Base-by-base conservation (phyloP, 2,329 filamentous ascomycete species). In the Corinectria fuckeliana region DNA sequence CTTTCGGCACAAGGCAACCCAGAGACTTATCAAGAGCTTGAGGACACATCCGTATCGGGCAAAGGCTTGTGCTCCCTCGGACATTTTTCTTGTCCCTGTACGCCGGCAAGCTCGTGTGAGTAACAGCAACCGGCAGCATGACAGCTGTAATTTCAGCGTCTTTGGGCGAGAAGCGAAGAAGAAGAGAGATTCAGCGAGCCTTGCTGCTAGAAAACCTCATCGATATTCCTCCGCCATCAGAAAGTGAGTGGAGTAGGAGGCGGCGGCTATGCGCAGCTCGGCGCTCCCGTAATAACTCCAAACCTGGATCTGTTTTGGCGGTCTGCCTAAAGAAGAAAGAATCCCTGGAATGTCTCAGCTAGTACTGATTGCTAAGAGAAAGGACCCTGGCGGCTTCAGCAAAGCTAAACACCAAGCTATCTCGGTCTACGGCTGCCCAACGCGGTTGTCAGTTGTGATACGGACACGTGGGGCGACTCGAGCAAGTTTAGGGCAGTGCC, bases 51-150 rank as follows among this genome's bases (percentile, higher is more conserved):
- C 65, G 55, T 56, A 66, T 66, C 41, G 65, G 63, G 59, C 59
- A 66, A 63, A 56, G 64, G 38, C 61, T 72, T 74, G 72, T 78
- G 72, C 74, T 68, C 71, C 71, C 66, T 74, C 74, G 72, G 74
- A 71, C 68, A 74, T 70, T 75, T 75, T 74, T 69, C 61, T 66
- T 75, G 73, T 75, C 69, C 69, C 76, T 78, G 78, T 78, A 76
- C 75, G 58, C 72, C 67, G 63, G 67, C 67, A 69, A 67, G 72
- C 72, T 74, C 72, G 71, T 74, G 71, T 75, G 73, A 72, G 71
- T 71, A 69, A 76, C 75, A 61, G 64, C 50, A 60, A 49, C 51
- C 44, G 57, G 60, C 64, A 59, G 61, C 61, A 56, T 71, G 67
- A 68, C 68, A 70, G 64, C 62, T 50, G 50, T 58, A 52, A 41